A percentile compares a stretch with the other conserved stretches of the same genome.
Conservation (phyloP, 2,329 filamentous ascomycete species). For the Microcera coccophila region DNA sequence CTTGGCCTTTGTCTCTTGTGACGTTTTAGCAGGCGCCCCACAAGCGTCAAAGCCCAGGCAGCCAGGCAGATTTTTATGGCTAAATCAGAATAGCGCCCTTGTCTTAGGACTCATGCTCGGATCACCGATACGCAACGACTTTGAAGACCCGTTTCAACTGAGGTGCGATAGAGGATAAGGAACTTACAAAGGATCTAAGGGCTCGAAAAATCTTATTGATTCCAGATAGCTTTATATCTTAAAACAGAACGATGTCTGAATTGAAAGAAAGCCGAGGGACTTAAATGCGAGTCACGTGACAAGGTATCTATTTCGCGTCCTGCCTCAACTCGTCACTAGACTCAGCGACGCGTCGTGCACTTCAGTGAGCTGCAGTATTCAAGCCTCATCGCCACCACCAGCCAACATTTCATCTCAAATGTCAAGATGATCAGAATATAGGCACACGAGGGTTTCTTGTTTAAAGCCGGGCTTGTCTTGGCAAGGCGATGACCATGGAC, state of each 20-base stretch:
- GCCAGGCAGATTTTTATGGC: constrained; percentile 1
- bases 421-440: neutral
- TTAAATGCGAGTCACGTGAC: constrained; percentile 22
- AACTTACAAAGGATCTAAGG: neutral
- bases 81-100: constrained; percentile 12
- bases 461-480: neutral
- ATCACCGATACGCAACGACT: neutral
- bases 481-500: constrained; percentile 48
- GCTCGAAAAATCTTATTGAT: constrained; percentile 21
- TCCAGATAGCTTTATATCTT: constrained; percentile 42
- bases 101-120: neutral
- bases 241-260: constrained; percentile 60
- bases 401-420: neutral
- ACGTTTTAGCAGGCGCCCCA: constrained; percentile 25
- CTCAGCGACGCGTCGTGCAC: constrained; percentile 9
- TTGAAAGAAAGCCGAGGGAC: neutral
- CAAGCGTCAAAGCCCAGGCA: constrained; percentile 16
- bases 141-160: too few relatives aligned
- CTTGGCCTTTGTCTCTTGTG: constrained; percentile 14
- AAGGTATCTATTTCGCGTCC: constrained; percentile 30
- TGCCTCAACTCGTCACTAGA: neutral
- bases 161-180: neutral
- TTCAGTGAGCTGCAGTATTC: neutral
- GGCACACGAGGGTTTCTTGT: neutral
- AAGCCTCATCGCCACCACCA: neutral